Conservation (phyloP, 495 filamentous ascomycete genomes). For the Friedmanniomyces simplex region DNA sequence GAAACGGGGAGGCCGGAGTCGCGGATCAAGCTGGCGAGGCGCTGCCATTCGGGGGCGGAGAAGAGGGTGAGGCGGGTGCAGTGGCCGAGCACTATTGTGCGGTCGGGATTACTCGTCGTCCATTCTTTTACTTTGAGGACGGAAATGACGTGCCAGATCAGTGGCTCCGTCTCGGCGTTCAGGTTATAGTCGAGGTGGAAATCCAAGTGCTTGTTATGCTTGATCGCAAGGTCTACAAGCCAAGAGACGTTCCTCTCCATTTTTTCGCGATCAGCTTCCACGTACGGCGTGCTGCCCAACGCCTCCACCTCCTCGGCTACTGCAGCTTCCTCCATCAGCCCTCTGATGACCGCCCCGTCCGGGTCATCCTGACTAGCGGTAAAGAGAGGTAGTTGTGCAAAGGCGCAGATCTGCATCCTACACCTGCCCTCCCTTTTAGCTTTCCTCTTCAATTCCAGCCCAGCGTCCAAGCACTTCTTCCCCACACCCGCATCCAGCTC, state of each 20-base stretch:
- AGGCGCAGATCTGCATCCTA: slow-evolving; percentile 59
- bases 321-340: slow-evolving; percentile 41
- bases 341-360: slow-evolving; percentile 33
- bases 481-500: slow-evolving; percentile 58
- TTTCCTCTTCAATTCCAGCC: slow-evolving; percentile 42
- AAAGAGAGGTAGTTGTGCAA: slow-evolving; percentile 63
- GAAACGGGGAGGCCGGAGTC: slow-evolving; percentile 44
- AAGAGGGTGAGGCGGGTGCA: slow-evolving; percentile 59
- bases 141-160: slow-evolving; percentile 45
- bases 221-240: slow-evolving; percentile 43
- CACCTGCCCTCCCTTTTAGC: slow-evolving; percentile 40
- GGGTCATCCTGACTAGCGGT: slow-evolving; percentile 37
- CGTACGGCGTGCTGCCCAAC: slow-evolving; percentile 61
- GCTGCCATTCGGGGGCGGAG: slow-evolving; percentile 38
- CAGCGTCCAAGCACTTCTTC: slow-evolving; percentile 48
- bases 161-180: slow-evolving; percentile 35
- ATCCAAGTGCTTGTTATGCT: slow-evolving; percentile 49
- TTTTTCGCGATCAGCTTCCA: slow-evolving; percentile 43
- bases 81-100: slow-evolving; percentile 55
- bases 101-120: slow-evolving; percentile 31
- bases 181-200: slow-evolving; percentile 68
- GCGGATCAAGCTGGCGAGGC: slow-evolving; percentile 36
- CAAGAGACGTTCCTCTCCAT: slow-evolving; percentile 53
- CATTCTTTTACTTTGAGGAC: slow-evolving; percentile 40
- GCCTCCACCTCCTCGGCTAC: slow-evolving; percentile 42